Evolutionary conservation across 495 filamentous ascomycete species (phyloP).

Genomic region (Jackrogersella minutella): DNA sequence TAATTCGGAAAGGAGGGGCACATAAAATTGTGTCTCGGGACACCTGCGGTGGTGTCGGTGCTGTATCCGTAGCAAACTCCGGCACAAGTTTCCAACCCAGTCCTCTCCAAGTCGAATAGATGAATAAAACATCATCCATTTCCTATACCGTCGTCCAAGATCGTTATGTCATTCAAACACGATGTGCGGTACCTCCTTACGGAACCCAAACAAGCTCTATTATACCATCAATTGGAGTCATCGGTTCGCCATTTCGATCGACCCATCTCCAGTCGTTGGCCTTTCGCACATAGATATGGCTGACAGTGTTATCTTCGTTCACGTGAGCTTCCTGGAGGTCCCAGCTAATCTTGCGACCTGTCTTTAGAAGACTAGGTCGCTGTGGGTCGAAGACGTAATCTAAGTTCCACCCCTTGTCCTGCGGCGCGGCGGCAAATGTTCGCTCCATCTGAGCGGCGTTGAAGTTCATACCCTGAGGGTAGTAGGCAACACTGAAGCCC

Average conservation of each 20-base stretch:
- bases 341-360: conserved; percentile 62
- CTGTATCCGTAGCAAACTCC: conserved; percentile 18
- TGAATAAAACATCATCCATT: conserved; percentile 35
- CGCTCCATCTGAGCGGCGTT: conserved; percentile 70
- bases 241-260: conserved; percentile 49
- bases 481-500: conserved; percentile 70
- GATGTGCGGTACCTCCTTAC: conserved; percentile 22
- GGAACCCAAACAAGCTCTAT: conserved; percentile 63
- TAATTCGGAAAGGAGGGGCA: background rate
- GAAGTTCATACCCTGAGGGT: conserved; percentile 64
- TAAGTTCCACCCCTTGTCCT: conserved; percentile 61
- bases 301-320: conserved; percentile 53
- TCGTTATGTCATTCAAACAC: conserved; percentile 40
- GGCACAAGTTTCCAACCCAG: conserved; percentile 17
- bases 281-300: conserved; percentile 58
- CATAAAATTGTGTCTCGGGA: conserved; percentile 7
- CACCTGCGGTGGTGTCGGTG: background rate
- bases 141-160: conserved; percentile 40
- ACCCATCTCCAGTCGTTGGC: conserved; percentile 59
- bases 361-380: conserved; percentile 53
- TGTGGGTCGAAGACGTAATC: conserved; percentile 62
- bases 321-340: conserved; percentile 57
- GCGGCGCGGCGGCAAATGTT: conserved; percentile 66
- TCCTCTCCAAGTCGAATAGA: conserved; percentile 31
- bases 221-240: conserved; percentile 58